phyloP scores from a whole-genome alignment of 371 early-diverging fungal genomes.

The Choanephora cucurbitarum region DNA sequence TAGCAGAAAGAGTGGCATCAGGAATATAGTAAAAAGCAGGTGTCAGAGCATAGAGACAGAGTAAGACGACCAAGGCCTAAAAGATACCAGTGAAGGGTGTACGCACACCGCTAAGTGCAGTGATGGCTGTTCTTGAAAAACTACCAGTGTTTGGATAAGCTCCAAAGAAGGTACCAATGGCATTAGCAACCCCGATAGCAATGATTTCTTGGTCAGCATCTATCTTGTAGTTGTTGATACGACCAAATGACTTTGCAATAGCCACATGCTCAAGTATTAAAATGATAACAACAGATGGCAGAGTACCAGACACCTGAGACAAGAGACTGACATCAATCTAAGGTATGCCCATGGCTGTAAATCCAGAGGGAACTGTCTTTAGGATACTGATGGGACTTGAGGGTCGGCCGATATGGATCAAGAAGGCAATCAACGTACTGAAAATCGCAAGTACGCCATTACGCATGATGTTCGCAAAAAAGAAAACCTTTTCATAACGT shows the following conservation, averaged over 20 bases:
- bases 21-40: constrained; percentile 89
- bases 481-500: constrained; percentile 37
- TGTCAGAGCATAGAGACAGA: constrained; percentile 78
- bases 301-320: constrained; percentile 49
- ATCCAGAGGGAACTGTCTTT: constrained; percentile 72
- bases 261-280: constrained; percentile 85
- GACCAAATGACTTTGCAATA: constrained; percentile 79
- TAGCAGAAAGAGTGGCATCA: constrained; percentile 73
- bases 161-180: constrained; percentile 81
- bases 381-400: constrained; percentile 62
- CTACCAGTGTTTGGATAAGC: constrained; percentile 55
- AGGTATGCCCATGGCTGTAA: constrained; percentile 63
- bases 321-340: constrained; percentile 38
- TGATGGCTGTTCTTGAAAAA: constrained; percentile 69
- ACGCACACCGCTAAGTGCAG: constrained; percentile 76
- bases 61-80: constrained; percentile 72
- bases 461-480: constrained; percentile 56
- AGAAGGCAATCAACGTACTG: constrained; percentile 46
- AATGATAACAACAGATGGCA: constrained; percentile 72
- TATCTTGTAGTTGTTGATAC: constrained; percentile 66
- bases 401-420: constrained; percentile 42
- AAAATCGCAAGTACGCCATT: constrained; percentile 52
- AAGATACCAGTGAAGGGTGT: constrained; percentile 86
- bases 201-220: constrained; percentile 83
- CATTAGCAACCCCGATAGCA: constrained; percentile 84